Percentiles rank a stretch among this genome's conserved stretches.
Evolutionary conservation across 2,329 filamentous ascomycete species (phyloP).

Genomic region (Penicillium griseofulvum): DNA sequence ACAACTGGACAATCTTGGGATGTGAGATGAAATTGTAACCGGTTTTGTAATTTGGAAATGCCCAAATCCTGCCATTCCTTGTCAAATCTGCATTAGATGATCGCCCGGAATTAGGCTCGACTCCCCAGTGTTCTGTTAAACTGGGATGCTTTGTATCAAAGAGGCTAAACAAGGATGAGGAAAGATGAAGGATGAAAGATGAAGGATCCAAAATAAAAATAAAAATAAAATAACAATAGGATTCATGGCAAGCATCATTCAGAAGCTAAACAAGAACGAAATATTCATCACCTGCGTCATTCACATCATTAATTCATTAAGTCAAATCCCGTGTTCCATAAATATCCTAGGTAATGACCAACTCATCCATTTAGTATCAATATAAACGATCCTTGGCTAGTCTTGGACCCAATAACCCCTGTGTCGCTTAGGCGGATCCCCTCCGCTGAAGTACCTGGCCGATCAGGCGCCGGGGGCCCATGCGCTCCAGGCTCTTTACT

Average conservation of each 20-base stretch:
- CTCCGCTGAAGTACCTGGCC: constrained; percentile 62
- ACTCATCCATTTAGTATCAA: neutral
- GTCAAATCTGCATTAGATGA: constrained; percentile 4
- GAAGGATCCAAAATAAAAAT: constrained; percentile 3
- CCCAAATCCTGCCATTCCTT: neutral
- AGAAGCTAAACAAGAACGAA: constrained; percentile 1
- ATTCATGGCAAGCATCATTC: neutral
- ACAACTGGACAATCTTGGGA: constrained; percentile 8
- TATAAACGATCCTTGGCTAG: neutral
- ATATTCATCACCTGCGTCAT: neutral
- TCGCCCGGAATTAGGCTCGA: neutral
- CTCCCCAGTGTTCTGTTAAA: neutral
- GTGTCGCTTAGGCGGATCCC: constrained; percentile 31
- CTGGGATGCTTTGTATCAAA: neutral
- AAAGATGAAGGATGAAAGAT: neutral
- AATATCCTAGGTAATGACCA: neutral
- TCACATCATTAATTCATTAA: constrained; percentile 13
- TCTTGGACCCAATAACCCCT: neutral
- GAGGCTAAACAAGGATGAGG: neutral
- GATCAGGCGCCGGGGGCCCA: constrained; percentile 61
- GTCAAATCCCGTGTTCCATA: constrained; percentile 1
- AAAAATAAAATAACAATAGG: constrained; percentile 1
- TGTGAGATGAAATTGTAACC: neutral
- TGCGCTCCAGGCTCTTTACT: constrained; percentile 59
- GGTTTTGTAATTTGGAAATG: neutral